A percentile compares a stretch with the other conserved stretches of the same genome.
Evolutionary conservation across 2,329 filamentous ascomycete species (phyloP).

Genomic region (Scedosporium boydii): DNA sequence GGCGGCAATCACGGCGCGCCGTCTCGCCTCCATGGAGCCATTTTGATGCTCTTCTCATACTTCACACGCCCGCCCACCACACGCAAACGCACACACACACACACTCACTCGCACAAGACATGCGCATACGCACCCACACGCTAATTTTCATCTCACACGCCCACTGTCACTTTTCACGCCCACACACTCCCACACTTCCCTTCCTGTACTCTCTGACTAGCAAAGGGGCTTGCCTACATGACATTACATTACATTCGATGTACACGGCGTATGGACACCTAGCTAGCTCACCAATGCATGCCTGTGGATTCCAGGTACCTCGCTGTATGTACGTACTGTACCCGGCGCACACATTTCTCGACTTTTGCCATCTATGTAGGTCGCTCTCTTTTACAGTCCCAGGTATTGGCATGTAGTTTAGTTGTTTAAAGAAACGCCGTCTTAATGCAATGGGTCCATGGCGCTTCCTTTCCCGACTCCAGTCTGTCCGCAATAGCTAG

Average conservation of each 20-base stretch:
- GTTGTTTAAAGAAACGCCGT: slow-evolving; percentile 1
- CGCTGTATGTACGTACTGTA: slow-evolving; percentile 6
- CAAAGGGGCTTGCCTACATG: neutral
- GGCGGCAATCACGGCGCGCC: slow-evolving; percentile 4
- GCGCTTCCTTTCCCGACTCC: neutral
- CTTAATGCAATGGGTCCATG: slow-evolving; percentile 4
- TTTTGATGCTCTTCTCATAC: neutral
- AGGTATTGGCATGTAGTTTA: neutral
- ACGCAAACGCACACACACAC: neutral
- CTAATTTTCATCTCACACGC: neutral
- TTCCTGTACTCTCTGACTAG: neutral
- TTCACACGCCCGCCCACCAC: neutral
- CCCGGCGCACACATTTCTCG: neutral
- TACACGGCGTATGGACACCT: neutral
- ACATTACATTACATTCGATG: slow-evolving; percentile 1
- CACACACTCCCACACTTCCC: slow-evolving; percentile 1
- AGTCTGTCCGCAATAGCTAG: neutral
- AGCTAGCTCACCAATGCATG: neutral
- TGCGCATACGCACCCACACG: neutral
- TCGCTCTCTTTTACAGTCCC: neutral
- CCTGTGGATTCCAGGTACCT: slow-evolving; percentile 3
- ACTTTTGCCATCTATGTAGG: neutral
- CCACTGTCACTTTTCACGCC: neutral
- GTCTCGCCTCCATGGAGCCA: neutral
- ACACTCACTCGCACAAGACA: neutral